Conservation (phyloP, 176 grass and related monocot species). For the Areca catechu region DNA sequence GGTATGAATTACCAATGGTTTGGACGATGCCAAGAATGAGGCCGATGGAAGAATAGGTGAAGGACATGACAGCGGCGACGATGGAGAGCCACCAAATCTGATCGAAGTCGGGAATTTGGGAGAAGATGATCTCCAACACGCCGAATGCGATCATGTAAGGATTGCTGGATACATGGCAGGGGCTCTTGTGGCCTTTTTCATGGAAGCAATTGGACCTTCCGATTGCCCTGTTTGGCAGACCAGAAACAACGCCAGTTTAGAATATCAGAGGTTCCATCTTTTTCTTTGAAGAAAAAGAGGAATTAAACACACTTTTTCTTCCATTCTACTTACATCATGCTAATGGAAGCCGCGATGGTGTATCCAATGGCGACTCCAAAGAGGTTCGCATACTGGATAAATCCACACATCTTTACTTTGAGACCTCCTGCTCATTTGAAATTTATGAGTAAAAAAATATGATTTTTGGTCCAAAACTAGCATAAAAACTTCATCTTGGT, state of each 20-base stretch:
- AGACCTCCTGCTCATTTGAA: conserved; percentile 5
- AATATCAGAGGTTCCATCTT: too few species aligned
- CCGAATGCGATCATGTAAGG: conserved; percentile 14
- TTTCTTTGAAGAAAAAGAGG: too few species aligned
- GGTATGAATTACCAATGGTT: background rate
- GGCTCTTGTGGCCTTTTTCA: conserved; percentile 14
- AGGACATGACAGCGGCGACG: conserved; percentile 18
- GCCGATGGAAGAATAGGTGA: conserved; percentile 20
- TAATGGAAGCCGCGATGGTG: conserved; percentile 19
- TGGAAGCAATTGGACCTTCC: conserved; percentile 14
- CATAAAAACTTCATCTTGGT: too few species aligned
- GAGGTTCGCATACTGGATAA: conserved; percentile 15
- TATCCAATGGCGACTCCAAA: conserved; percentile 16
- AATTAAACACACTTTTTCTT: background rate
- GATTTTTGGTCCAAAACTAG: too few species aligned
- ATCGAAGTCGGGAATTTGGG: conserved; percentile 22
- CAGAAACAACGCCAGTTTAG: background rate
- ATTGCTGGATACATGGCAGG: conserved; percentile 2
- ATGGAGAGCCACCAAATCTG: conserved; percentile 22
- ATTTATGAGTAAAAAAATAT: background rate
- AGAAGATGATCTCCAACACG: conserved; percentile 11
- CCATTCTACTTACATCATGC: conserved; percentile 16
- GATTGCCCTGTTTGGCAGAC: conserved; percentile 5
- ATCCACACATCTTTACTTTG: conserved; percentile 16
- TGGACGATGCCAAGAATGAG: conserved; percentile 14